Conservation (phyloP, 345 rosid species). For the Linum lewisii region DNA sequence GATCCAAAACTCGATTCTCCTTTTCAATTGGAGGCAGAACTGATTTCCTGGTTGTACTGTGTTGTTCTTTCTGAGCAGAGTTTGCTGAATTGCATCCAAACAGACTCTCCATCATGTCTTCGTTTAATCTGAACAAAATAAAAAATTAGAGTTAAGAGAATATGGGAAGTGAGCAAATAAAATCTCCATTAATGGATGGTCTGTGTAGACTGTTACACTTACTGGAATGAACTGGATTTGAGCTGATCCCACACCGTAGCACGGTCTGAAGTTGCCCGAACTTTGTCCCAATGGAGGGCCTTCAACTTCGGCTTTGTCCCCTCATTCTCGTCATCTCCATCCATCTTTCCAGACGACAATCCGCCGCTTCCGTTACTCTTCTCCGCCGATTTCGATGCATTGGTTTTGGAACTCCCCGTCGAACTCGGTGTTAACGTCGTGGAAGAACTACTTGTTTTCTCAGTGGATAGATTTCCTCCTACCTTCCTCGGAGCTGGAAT, state of each 20-base stretch:
- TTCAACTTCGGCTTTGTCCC: constrained; percentile 62
- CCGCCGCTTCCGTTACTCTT: constrained; percentile 21
- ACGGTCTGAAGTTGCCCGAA: constrained; percentile 78
- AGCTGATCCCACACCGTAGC: constrained; percentile 97
- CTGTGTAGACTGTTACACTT: constrained; percentile 20
- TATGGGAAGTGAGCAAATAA: not conserved
- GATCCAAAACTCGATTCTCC: constrained; percentile 78
- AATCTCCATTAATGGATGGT: not conserved
- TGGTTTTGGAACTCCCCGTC: constrained; percentile 5
- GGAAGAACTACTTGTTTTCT: constrained; percentile 17
- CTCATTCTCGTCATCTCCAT: constrained; percentile 16
- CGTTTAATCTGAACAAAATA: constrained; percentile 49
- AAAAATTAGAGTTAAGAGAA: not conserved
- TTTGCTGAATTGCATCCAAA: constrained; percentile 54
- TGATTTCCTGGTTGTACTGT: constrained; percentile 19
- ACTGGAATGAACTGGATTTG: constrained; percentile 88
- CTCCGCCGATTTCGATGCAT: constrained; percentile 18
- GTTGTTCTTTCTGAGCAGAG: constrained; percentile 29
- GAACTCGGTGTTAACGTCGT: constrained; percentile 29
- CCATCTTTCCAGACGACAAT: constrained; percentile 8
- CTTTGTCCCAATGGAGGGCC: constrained; percentile 98
- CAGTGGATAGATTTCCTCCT: constrained; percentile 19
- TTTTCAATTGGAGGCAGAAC: constrained; percentile 27
- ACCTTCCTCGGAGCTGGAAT: constrained; percentile 27
- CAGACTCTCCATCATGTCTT: constrained; percentile 93